phyloP scores from a whole-genome alignment of 441 rosid genomes.

The Pelargonium citronellum region DNA sequence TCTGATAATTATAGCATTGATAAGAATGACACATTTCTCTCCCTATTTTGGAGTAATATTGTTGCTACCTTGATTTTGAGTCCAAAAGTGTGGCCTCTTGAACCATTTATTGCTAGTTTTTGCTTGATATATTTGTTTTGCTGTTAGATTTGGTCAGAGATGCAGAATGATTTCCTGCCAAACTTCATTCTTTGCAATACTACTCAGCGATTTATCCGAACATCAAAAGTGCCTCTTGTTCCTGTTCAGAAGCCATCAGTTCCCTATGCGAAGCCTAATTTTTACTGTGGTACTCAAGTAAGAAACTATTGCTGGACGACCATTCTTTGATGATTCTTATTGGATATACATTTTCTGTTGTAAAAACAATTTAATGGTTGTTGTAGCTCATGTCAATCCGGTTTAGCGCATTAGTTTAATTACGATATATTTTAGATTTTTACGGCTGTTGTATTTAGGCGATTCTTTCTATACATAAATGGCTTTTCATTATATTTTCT shows the following conservation, averaged over 20 bases:
- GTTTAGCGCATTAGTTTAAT: neutral
- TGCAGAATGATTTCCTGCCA: constrained; percentile 96
- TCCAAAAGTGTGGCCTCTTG: constrained; percentile 8
- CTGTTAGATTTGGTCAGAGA: constrained; percentile 95
- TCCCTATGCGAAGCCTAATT: constrained; percentile 85
- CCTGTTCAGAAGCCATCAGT: constrained; percentile 93
- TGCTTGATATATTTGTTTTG: constrained; percentile 17
- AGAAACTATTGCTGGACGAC: constrained; percentile 24
- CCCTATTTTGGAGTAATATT: neutral
- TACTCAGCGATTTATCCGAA: constrained; percentile 89
- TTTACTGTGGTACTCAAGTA: constrained; percentile 96
- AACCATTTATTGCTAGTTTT: constrained; percentile 7
- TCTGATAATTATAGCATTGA: neutral
- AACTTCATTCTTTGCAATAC: constrained; percentile 97
- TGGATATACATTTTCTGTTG: constrained; percentile 9
- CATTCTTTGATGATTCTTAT: constrained; percentile 20
- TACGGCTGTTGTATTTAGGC: neutral
- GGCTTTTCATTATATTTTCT: neutral
- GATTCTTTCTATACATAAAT: neutral
- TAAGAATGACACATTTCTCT: neutral
- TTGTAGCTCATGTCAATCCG: neutral
- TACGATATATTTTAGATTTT: neutral
- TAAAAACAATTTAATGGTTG: constrained; percentile 3
- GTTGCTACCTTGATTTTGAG: neutral
- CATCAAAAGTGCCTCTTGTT: constrained; percentile 60